Percentiles rank a stretch among this genome's conserved stretches.
Evolutionary conservation across 2,329 filamentous ascomycete species (phyloP).

Genomic region (Colletotrichum kahawae): DNA sequence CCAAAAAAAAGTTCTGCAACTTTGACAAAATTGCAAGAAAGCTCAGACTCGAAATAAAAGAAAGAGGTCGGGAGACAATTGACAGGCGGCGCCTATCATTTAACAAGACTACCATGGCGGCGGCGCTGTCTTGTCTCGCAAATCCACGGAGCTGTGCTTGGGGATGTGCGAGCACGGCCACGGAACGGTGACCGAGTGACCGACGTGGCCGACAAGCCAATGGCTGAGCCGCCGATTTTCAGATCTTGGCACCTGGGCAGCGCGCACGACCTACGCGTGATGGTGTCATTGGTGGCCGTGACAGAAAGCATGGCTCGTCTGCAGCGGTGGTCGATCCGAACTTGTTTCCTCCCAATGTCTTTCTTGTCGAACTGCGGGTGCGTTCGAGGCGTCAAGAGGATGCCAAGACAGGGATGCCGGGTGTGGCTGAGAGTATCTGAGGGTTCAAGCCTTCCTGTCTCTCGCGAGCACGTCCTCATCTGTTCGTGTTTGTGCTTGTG

Average conservation of each 20-base stretch:
- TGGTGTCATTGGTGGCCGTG: constrained; percentile 5
- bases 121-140: neutral
- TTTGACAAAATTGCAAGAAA: neutral
- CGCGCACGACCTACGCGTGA: neutral
- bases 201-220: constrained; percentile 19
- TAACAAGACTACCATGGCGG: constrained; percentile 4
- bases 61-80: neutral
- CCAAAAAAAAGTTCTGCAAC: neutral
- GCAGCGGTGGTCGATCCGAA: neutral
- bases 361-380: neutral
- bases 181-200: constrained; percentile 8
- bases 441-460: neutral
- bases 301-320: neutral
- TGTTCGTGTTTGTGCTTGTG: neutral
- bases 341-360: neutral
- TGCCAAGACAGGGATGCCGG: neutral
- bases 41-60: neutral
- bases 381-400: neutral
- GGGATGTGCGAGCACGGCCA: constrained; percentile 21
- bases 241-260: constrained; percentile 5
- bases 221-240: constrained; percentile 13
- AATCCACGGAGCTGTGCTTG: constrained; percentile 18
- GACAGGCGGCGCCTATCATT: neutral
- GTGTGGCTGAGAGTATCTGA: neutral
- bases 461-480: neutral